A percentile compares a stretch with the other conserved stretches of the same genome.
phyloP scores from a whole-genome alignment of 225 moss, liverwort and hornwort species.

The Sphagnum tenellum region DNA sequence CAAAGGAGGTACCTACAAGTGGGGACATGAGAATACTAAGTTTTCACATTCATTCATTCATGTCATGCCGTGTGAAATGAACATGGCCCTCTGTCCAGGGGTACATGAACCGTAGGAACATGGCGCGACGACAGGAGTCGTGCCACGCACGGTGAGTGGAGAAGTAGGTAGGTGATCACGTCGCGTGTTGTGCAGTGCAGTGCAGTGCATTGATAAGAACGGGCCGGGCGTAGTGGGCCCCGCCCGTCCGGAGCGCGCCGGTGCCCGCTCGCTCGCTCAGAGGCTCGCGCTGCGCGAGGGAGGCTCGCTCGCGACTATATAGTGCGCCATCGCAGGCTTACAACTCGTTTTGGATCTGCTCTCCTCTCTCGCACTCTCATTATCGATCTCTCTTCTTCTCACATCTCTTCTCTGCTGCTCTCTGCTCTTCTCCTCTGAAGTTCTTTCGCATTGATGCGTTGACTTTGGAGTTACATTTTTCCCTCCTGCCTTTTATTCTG shows the following conservation, averaged over 20 bases:
- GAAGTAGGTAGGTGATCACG: too few relatives aligned
- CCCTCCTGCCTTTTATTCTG: neutral
- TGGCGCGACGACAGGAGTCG: too few relatives aligned
- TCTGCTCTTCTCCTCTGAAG: neutral
- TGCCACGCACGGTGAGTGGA: too few relatives aligned
- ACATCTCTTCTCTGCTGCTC: neutral
- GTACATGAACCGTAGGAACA: too few relatives aligned
- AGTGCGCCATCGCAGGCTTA: slow-evolving; percentile 13
- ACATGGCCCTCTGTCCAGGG: too few relatives aligned
- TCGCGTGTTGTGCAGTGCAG: too few relatives aligned
- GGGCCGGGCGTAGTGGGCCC: neutral
- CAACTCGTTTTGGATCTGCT: slow-evolving; percentile 36
- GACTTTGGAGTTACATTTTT: neutral
- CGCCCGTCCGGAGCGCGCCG: neutral
- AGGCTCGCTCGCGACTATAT: slow-evolving; percentile 18
- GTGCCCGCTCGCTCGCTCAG: too few relatives aligned
- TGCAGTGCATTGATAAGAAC: too few relatives aligned
- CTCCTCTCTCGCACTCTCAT: neutral
- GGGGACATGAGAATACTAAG: too few relatives aligned
- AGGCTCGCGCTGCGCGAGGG: neutral
- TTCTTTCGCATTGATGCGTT: neutral
- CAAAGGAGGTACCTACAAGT: too few relatives aligned
- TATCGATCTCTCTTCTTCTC: neutral
- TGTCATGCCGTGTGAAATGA: too few relatives aligned
- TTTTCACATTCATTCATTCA: too few relatives aligned